Conservation (phyloP, 108 stramenopile species). For the Fragilaria crotonensis region DNA sequence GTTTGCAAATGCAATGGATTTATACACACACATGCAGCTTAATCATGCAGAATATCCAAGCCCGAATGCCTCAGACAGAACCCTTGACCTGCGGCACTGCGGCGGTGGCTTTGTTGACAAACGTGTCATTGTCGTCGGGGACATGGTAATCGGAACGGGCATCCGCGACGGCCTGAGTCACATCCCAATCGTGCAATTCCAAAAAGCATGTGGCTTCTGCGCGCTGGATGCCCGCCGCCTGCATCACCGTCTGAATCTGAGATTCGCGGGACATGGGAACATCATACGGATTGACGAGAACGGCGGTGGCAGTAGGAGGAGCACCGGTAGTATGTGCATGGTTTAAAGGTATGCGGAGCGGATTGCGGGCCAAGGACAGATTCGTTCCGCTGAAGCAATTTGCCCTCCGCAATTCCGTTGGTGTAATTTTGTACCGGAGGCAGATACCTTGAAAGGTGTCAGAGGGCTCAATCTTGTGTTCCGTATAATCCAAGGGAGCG, state of each 20-base stretch:
- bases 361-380: constrained; percentile 39
- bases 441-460: constrained; percentile 68
- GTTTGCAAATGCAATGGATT: no score
- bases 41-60: no score
- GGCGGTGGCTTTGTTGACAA: no score
- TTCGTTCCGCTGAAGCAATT: constrained; percentile 56
- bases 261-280: constrained; percentile 50
- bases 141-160: no score
- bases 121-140: no score
- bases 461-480: constrained; percentile 27
- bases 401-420: constrained; percentile 41
- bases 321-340: no score
- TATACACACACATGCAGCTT: no score
- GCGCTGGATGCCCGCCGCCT: constrained; percentile 17
- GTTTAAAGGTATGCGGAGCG: constrained; percentile 39
- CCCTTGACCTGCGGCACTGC: no score
- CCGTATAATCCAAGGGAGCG: constrained; percentile 28
- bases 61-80: no score
- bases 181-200: constrained; percentile 54
- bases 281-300: not conserved
- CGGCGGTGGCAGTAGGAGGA: not conserved
- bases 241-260: constrained; percentile 40
- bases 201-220: constrained; percentile 46
- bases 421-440: constrained; percentile 44
- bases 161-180: constrained; percentile 31